These are phyloP conservation scores for Phytophthora uliginosa DNA, from an alignment of 352 stramenopile genomes.

Conservation along the genomic window DNA sequence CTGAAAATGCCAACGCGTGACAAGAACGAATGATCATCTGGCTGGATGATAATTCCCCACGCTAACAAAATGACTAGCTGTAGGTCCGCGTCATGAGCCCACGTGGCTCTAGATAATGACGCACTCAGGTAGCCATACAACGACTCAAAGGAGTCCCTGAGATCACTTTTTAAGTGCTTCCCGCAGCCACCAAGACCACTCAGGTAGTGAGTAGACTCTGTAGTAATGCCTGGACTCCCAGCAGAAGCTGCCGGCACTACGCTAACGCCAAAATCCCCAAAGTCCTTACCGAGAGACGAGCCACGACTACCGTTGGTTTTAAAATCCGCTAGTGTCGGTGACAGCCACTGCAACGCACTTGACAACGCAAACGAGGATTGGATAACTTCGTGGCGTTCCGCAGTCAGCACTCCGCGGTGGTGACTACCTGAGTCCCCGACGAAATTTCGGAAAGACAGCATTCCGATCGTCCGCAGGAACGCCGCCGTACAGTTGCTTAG, in stretches of 20 bases:
- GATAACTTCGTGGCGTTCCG: conserved; percentile 63
- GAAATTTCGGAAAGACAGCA: conserved; percentile 84
- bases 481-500: conserved; percentile 77
- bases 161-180: conserved; percentile 79
- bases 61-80: conserved; percentile 86
- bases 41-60: conserved; percentile 91
- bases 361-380: conserved; percentile 81
- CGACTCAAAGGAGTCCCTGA: conserved; percentile 87
- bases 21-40: conserved; percentile 91
- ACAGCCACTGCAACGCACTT: conserved; percentile 82
- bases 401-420: conserved; percentile 44
- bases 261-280: conserved; percentile 52
- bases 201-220: conserved; percentile 71
- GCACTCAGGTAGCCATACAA: conserved; percentile 85
- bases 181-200: conserved; percentile 84
- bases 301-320: conserved; percentile 39
- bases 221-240: conserved; percentile 30
- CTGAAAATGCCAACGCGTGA: conserved; percentile 92
- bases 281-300: conserved; percentile 46
- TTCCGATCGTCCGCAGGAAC: conserved; percentile 83
- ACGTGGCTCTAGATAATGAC: conserved; percentile 85
- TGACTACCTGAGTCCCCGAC: conserved; percentile 63
- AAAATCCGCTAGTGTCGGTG: conserved; percentile 48
- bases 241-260: conserved; percentile 28
- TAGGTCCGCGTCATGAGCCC: conserved; percentile 81